A percentile compares a stretch with the other conserved stretches of the same genome.
These are phyloP conservation scores for Malbranchea cinnamomea DNA, from an alignment of 2,329 filamentous ascomycete species.

Conservation along the genomic window DNA sequence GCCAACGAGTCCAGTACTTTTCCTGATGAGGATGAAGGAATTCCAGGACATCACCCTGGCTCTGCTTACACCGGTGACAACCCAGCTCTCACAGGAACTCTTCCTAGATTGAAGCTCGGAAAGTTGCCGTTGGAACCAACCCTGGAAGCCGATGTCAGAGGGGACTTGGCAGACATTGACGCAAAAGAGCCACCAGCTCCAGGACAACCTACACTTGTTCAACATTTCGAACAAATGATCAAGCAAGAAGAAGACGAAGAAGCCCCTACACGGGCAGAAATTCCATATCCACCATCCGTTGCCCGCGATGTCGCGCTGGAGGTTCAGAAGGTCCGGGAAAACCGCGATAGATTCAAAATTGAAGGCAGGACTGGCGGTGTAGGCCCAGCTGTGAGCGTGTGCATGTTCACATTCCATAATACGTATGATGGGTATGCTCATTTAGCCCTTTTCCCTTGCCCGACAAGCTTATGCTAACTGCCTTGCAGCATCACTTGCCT, in stretches of 20 bases:
- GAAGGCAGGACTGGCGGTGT: conserved; percentile 71
- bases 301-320: conserved; percentile 87
- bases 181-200: conserved; percentile 53
- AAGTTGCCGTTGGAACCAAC: conserved; percentile 71
- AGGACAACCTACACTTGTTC: conserved; percentile 60
- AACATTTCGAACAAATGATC: conserved; percentile 74
- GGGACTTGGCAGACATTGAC: conserved; percentile 77
- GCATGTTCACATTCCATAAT: conserved; percentile 98
- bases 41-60: conserved; percentile 51
- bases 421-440: conserved; percentile 63
- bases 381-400: conserved; percentile 70
- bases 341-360: conserved; percentile 80
- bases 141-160: conserved; percentile 69
- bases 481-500: conserved; percentile 63
- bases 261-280: conserved; percentile 58
- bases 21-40: conserved; percentile 52
- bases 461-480: conserved; percentile 11
- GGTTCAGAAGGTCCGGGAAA: conserved; percentile 84
- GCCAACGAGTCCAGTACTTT: conserved; percentile 40
- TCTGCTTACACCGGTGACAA: conserved; percentile 46
- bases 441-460: background rate
- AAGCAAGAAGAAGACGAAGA: conserved; percentile 86
- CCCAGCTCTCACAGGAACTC: conserved; percentile 39
- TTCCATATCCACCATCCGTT: conserved; percentile 76
- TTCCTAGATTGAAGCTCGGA: conserved; percentile 57